A percentile compares a stretch with the other conserved stretches of the same genome.
Conservation (phyloP, 768 basidiomycete genomes). For the Tylopilus balloui region DNA sequence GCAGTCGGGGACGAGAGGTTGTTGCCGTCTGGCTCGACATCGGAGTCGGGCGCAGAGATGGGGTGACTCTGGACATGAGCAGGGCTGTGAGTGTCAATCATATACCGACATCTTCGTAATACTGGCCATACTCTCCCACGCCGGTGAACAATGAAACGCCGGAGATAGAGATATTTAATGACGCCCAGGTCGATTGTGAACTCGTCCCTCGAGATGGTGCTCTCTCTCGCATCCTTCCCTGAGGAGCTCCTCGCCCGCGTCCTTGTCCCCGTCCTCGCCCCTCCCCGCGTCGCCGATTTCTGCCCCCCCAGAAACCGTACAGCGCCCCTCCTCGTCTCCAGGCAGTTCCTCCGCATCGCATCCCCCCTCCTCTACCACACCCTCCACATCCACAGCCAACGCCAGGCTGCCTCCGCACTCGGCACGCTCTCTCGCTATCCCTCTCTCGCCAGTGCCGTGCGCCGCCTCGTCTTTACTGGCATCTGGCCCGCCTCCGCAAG, state of each 20-base stretch:
- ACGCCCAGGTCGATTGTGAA: not conserved
- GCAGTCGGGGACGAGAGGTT: too few species aligned
- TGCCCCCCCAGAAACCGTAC: constrained; percentile 23
- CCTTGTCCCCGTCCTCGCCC: constrained; percentile 31
- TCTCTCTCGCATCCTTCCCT: constrained; percentile 31
- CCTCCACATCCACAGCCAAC: constrained; percentile 39
- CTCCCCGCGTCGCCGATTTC: constrained; percentile 27
- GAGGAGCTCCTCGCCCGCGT: constrained; percentile 48
- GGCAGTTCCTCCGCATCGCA: constrained; percentile 50
- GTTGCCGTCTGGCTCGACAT: too few species aligned
- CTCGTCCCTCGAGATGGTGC: constrained; percentile 6
- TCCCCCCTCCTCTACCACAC: constrained; percentile 55
- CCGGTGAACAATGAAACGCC: too few species aligned
- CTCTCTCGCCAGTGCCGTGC: constrained; percentile 37
- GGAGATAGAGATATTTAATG: too few species aligned
- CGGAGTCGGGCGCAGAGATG: too few species aligned
- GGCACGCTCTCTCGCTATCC: constrained; percentile 37
- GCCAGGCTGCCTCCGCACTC: constrained; percentile 37
- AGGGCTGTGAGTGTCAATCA: too few species aligned
- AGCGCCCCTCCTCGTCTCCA: constrained; percentile 49
- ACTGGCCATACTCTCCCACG: too few species aligned
- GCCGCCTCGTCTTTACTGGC: constrained; percentile 38
- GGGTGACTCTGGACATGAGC: too few species aligned
- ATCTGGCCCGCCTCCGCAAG: constrained; percentile 39
- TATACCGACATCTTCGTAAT: too few species aligned